Percentiles rank a stretch among this genome's conserved stretches.
These are phyloP conservation scores for Claviceps maximensis DNA, from an alignment of 2,329 filamentous ascomycete species.

Conservation along the genomic window DNA sequence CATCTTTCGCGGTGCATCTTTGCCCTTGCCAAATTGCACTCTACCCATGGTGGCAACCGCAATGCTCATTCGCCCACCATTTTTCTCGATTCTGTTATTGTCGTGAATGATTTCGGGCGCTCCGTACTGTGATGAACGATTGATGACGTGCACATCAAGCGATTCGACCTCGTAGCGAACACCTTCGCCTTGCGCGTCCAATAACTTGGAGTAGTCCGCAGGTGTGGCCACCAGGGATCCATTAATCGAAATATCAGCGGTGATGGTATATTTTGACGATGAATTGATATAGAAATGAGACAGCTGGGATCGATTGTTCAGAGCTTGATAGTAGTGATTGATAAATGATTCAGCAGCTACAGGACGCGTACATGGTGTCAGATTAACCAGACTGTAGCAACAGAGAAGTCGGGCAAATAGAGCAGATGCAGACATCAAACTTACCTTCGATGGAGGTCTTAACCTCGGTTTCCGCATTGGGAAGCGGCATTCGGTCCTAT, in stretches of 20 bases:
- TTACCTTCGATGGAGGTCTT: slow-evolving; percentile 34
- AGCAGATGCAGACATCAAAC: neutral
- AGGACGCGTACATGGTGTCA: neutral
- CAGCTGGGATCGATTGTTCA: slow-evolving; percentile 51
- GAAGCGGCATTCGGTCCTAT: slow-evolving; percentile 20
- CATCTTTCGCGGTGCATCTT: slow-evolving; percentile 48
- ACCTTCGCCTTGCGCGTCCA: slow-evolving; percentile 46
- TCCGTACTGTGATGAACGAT: slow-evolving; percentile 48
- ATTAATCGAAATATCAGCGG: slow-evolving; percentile 66
- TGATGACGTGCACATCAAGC: slow-evolving; percentile 67
- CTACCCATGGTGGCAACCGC: slow-evolving; percentile 61
- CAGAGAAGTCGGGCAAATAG: neutral
- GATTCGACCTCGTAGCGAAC: slow-evolving; percentile 61
- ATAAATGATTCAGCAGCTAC: slow-evolving; percentile 59
- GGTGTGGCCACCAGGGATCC: slow-evolving; percentile 53
- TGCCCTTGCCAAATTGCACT: slow-evolving; percentile 53
- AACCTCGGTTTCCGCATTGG: slow-evolving; percentile 30
- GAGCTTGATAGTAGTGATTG: slow-evolving; percentile 60
- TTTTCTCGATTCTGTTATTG: slow-evolving; percentile 31
- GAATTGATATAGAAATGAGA: slow-evolving; percentile 57
- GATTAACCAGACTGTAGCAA: neutral
- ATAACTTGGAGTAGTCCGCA: slow-evolving; percentile 52
- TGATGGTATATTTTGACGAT: slow-evolving; percentile 37
- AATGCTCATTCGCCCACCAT: slow-evolving; percentile 51
- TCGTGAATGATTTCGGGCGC: slow-evolving; percentile 33